These are phyloP conservation scores for Colletotrichum brevisporum DNA, from an alignment of 2,329 filamentous ascomycete species.

Conservation along the genomic window DNA sequence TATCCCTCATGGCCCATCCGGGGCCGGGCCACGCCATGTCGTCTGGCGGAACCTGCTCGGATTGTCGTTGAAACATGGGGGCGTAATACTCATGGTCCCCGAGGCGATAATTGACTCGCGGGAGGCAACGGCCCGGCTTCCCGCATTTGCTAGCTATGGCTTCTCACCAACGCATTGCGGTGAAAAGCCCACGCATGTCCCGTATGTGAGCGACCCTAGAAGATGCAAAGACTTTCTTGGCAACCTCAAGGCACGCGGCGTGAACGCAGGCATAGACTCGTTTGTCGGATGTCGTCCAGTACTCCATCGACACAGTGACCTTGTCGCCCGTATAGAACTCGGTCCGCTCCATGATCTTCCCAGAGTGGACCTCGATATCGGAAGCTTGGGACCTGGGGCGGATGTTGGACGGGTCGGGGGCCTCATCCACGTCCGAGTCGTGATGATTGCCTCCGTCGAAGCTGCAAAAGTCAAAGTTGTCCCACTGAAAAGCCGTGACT, in stretches of 20 bases:
- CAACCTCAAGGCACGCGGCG: background rate
- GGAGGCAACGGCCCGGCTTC: background rate
- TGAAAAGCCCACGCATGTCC: conserved; percentile 10
- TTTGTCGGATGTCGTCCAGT: background rate
- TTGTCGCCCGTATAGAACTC: background rate
- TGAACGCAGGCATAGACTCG: background rate
- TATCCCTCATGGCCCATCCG: background rate
- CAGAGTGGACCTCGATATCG: conserved; percentile 3
- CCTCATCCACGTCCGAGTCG: too few relatives aligned
- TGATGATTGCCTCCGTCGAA: too few relatives aligned
- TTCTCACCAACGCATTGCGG: background rate
- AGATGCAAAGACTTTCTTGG: background rate
- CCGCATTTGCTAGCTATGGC: background rate
- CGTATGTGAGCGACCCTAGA: background rate
- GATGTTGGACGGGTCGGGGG: background rate
- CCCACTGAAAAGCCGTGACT: too few relatives aligned
- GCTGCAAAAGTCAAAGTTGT: too few relatives aligned
- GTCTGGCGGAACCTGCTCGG: too few relatives aligned
- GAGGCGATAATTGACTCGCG: background rate
- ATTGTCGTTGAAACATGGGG: too few relatives aligned
- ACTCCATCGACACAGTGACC: background rate
- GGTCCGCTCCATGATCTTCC: too few relatives aligned
- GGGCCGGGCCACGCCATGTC: background rate
- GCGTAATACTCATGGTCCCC: background rate
- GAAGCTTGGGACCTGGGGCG: conserved; percentile 5